phyloP scores from a whole-genome alignment of 495 filamentous ascomycete genomes.

The Podospora comata region DNA sequence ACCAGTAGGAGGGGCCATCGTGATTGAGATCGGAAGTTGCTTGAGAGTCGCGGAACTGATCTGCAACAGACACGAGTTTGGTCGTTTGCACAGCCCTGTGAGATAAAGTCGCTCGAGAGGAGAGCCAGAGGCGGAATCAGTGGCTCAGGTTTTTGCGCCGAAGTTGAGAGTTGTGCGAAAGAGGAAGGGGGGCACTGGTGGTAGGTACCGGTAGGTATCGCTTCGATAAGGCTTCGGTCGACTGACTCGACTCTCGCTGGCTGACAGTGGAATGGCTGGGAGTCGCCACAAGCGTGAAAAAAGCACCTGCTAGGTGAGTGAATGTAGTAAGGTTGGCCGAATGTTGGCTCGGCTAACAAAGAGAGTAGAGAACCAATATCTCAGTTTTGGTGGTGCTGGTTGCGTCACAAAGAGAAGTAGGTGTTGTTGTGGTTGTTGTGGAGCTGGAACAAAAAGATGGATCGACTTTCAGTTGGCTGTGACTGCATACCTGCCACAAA shows the following conservation, averaged over 20 bases:
- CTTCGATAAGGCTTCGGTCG: neutral
- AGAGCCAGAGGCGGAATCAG: neutral
- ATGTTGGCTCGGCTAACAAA: neutral
- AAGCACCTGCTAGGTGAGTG: neutral
- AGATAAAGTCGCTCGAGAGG: neutral
- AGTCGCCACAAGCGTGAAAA: neutral
- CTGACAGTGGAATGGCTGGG: conserved; percentile 1
- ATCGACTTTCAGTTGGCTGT: neutral
- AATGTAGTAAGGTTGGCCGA: neutral
- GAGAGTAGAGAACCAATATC: neutral
- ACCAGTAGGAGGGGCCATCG: conserved; percentile 45
- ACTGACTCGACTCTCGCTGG: neutral
- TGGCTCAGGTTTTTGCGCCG: neutral
- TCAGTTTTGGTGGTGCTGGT: neutral
- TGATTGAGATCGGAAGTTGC: neutral
- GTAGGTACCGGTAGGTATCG: neutral
- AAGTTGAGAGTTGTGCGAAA: neutral
- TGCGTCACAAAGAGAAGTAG: neutral
- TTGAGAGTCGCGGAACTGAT: neutral
- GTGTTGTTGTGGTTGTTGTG: neutral
- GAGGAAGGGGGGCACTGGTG: neutral
- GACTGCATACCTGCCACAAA: neutral
- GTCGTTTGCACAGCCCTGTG: neutral
- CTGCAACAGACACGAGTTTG: neutral
- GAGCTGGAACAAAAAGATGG: conserved; percentile 1